These are phyloP conservation scores for Daldinia eschscholtzii DNA, from an alignment of 2,329 filamentous ascomycete genomes.

Conservation along the genomic window DNA sequence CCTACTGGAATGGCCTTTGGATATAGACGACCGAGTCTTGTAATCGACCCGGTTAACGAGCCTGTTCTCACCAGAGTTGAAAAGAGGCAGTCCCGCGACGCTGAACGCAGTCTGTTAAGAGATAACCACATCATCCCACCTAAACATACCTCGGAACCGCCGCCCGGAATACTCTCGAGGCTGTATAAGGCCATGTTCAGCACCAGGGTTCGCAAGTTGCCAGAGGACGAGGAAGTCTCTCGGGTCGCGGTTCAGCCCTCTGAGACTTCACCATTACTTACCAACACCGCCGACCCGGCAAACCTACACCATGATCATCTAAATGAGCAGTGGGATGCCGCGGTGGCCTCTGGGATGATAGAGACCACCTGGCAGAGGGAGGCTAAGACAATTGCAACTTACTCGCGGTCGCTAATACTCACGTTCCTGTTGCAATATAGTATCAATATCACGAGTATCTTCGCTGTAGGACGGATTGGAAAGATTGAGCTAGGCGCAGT, in stretches of 20 bases:
- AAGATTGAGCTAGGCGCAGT: slow-evolving; percentile 77
- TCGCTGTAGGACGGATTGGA: slow-evolving; percentile 81
- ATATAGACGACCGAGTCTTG: slow-evolving; percentile 76
- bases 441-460: slow-evolving; percentile 84
- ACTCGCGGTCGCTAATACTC: slow-evolving; percentile 76
- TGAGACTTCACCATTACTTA: slow-evolving; percentile 56
- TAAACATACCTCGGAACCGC: slow-evolving; percentile 61
- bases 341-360: slow-evolving; percentile 83
- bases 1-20: slow-evolving; percentile 82
- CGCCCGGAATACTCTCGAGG: slow-evolving; percentile 55
- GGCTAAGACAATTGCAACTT: slow-evolving; percentile 80
- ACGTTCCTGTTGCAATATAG: slow-evolving; percentile 87
- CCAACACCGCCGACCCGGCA: slow-evolving; percentile 60
- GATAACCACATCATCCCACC: slow-evolving; percentile 76
- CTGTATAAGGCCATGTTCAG: slow-evolving; percentile 64
- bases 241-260: slow-evolving; percentile 54
- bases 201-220: slow-evolving; percentile 62
- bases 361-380: slow-evolving; percentile 93
- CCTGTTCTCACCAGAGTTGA: slow-evolving; percentile 67
- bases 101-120: slow-evolving; percentile 71
- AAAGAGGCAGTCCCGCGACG: slow-evolving; percentile 67
- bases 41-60: slow-evolving; percentile 65
- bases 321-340: slow-evolving; percentile 85
- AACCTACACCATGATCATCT: slow-evolving; percentile 68
- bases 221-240: slow-evolving; percentile 57